These are phyloP conservation scores for Gremmenia infestans DNA, from an alignment of 2,329 filamentous ascomycete genomes.

Conservation along the genomic window DNA sequence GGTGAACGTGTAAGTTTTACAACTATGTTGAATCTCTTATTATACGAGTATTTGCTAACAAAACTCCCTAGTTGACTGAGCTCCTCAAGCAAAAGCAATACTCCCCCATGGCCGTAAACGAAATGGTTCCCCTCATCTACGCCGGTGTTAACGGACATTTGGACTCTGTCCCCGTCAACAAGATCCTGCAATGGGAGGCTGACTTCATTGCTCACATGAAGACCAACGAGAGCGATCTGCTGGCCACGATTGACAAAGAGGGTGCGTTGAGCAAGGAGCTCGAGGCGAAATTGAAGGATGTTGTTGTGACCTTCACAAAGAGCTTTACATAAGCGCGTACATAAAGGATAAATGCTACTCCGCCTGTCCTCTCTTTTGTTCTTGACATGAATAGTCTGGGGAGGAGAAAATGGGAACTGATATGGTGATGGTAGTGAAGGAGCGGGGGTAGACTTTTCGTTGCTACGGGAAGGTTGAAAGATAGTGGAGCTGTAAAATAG, in stretches of 20 bases:
- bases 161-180: conserved; percentile 80
- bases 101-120: conserved; percentile 95
- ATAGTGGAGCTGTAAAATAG: conserved; percentile 33
- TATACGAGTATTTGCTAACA: conserved; percentile 20
- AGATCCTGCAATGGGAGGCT: conserved; percentile 89
- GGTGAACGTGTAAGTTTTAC: conserved; percentile 80
- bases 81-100: conserved; percentile 99
- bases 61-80: conserved; percentile 66
- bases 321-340: conserved; percentile 57
- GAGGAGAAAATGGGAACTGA: conserved; percentile 8
- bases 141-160: conserved; percentile 98
- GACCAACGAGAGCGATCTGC: conserved; percentile 80
- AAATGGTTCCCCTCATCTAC: conserved; percentile 99
- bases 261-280: conserved; percentile 93
- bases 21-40: background rate
- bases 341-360: conserved; percentile 20
- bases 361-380: conserved; percentile 27
- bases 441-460: conserved; percentile 3
- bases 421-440: conserved; percentile 14
- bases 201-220: conserved; percentile 92
- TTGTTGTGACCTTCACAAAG: conserved; percentile 82
- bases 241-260: conserved; percentile 90
- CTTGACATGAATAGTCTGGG: conserved; percentile 18
- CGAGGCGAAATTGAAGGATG: conserved; percentile 75
- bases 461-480: conserved; percentile 24